Percentiles rank a stretch among this genome's conserved stretches.
Conservation (phyloP, 2,329 filamentous ascomycete species). For the Nothophoma quercina region DNA sequence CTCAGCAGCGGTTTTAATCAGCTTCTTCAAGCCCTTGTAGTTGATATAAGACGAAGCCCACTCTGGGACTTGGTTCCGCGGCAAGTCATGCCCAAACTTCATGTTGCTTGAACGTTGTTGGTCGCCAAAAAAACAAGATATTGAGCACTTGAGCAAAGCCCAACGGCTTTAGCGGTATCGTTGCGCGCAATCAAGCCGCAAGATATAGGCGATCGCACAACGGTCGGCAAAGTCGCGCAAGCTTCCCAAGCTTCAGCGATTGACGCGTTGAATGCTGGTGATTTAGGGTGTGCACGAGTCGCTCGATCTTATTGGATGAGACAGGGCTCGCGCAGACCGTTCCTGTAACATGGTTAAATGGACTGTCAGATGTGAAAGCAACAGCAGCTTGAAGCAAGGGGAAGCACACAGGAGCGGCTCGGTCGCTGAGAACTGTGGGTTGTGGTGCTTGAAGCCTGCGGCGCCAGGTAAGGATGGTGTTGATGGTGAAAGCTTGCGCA, state of each 20-base stretch:
- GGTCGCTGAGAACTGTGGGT: constrained; percentile 33
- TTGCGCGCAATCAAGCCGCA: constrained; percentile 19
- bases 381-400: constrained; percentile 37
- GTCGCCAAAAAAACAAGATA: neutral
- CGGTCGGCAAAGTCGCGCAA: constrained; percentile 16
- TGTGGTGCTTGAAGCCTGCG: constrained; percentile 14
- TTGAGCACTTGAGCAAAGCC: constrained; percentile 6
- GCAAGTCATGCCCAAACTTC: constrained; percentile 65
- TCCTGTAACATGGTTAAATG: constrained; percentile 46
- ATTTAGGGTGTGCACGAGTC: constrained; percentile 33
- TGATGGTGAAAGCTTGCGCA: constrained; percentile 25
- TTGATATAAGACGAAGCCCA: constrained; percentile 87
- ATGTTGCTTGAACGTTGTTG: constrained; percentile 33
- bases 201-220: constrained; percentile 21
- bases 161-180: neutral
- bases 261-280: constrained; percentile 29
- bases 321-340: constrained; percentile 29
- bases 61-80: constrained; percentile 85
- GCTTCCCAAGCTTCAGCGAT: constrained; percentile 28
- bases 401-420: constrained; percentile 39
- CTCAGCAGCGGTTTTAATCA: constrained; percentile 81
- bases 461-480: constrained; percentile 15
- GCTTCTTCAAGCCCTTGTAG: constrained; percentile 92
- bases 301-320: constrained; percentile 45
- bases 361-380: constrained; percentile 37